Percentiles rank a stretch among this genome's conserved stretches.
phyloP scores from a whole-genome alignment of 768 basidiomycete species.

The Baorangia bicolor region DNA sequence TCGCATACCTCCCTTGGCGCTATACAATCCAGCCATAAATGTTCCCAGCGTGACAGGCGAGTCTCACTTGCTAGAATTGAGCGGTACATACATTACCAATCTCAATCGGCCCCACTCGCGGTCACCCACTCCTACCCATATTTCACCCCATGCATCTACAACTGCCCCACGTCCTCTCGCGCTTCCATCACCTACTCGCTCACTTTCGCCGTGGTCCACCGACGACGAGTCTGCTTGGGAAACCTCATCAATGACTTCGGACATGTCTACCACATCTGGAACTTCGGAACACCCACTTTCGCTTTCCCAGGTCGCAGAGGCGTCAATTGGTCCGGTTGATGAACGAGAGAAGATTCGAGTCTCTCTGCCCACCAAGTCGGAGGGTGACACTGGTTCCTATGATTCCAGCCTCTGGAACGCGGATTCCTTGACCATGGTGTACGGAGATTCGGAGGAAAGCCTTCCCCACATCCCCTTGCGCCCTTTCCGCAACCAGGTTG shows the following conservation, averaged over 20 bases:
- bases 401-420: conserved; percentile 25
- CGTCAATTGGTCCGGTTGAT: conserved; percentile 17
- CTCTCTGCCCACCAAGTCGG: conserved; percentile 10
- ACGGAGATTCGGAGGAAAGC: conserved; percentile 53
- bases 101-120: conserved; percentile 27
- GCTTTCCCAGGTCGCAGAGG: conserved; percentile 26
- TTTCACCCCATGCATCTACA: conserved; percentile 27
- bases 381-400: conserved; percentile 13
- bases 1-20: conserved; percentile 32
- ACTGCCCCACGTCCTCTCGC: conserved; percentile 13
- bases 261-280: conserved; percentile 56
- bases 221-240: conserved; percentile 81
- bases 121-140: conserved; percentile 41
- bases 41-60: neutral
- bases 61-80: neutral
- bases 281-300: conserved; percentile 34
- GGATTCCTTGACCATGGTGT: conserved; percentile 39
- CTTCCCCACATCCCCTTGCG: conserved; percentile 88
- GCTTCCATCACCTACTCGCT: conserved; percentile 17
- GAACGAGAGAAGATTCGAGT: conserved; percentile 14
- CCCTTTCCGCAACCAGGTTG: conserved; percentile 97
- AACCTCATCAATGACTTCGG: conserved; percentile 61
- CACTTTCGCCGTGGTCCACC: conserved; percentile 65
- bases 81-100: neutral
- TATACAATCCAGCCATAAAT: conserved; percentile 23